Base-by-base conservation (phyloP, 177 flowering plant genomes). In the Tripterygium wilfordii region DNA sequence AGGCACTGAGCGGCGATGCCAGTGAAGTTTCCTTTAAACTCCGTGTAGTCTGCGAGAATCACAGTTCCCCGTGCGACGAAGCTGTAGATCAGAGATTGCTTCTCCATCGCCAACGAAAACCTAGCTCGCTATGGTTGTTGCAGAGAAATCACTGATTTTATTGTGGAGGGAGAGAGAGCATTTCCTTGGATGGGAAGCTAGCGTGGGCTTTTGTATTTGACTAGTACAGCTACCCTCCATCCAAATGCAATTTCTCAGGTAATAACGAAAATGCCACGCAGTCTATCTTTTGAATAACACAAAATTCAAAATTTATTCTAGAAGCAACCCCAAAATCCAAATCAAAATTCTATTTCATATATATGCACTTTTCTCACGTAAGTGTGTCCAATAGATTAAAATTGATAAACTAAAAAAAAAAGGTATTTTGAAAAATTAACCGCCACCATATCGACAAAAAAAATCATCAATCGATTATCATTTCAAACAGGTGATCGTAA, bases 31-130 rank as follows among this genome's bases (percentile, higher is more conserved):
- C 88, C 88, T 35, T 71, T 63, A 72, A 82, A 79, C 42, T 74
- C 85, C 19, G 85, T 77, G 72, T 39, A 77, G 58, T 79, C 85
- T 0, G 83, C 74, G 8, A 82, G 59, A 18, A 79, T 64, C 56
- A 77, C 75, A 29, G 85, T 74, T 14, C 85, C 85, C 1, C 85
- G 56, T 10, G 85, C 82, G 37, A 79, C 82, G 57, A 82, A 79
- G 62, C 82, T 71, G 74, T 77, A 80, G 77, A 80, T 80, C 79
- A 80, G 39, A 44, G 80, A 66, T 30, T 80, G 80, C 52, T 80
- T 83, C 30, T 79, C 83, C 86, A 80, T 80, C 52, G 48, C 5
- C 16, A 1, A 28, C 19, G 23, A 22, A 4, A 13, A 21, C 19
- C 36, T 30, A 12, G 33, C 12, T 30, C 8, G 7, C 12, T 12